Base-by-base conservation (phyloP, 805 yeast species). In the Hemisphaericaspora nanyangensis region DNA sequence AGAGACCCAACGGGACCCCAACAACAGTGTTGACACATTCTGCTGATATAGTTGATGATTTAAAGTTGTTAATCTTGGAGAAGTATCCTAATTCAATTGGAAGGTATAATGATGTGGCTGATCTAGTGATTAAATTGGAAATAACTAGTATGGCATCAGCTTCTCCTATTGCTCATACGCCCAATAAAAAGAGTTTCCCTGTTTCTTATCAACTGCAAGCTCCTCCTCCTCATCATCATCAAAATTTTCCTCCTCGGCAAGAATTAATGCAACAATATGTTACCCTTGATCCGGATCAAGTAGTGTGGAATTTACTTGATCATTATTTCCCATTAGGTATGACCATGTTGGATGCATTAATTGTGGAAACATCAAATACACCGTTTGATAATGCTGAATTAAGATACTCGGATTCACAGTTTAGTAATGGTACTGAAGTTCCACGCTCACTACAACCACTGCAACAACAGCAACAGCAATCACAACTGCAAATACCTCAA, bases 31-130 rank as follows among this genome's bases (percentile, higher is more conserved):
- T 69, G 42, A 82, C 85, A 15, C 67, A 69, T 13, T 77, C 77
- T 22, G 54, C 59, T 16, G 91, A 85, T 53, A 72, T 89, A 1
- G 74, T 90, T 5, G 98, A 90, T 58, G 96, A 91, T 58, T 65
- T 90, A 50, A 90, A 90, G 52, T 63, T 72, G 8, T 72, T 78
- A 43, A 72, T 90, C 1, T 59, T 80, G 27, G 63, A 63, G 32
- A 85, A 82, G 49, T 84, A 75, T 56, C 85, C 95, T 39, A 79
- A 83, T 43, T 73, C 86, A 2, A 54, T 83, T 40, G 85, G 80
- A 3, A 56, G 75, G 44, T 55, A 65, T 33, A 74, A 71, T 52
- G 88, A 88, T 63, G 80, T 95, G 7, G 79, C 95, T 8, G 87
- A 85, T 54, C 42, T 82, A 46, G 39, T 67, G 13, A 55, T 79